A percentile compares a stretch with the other conserved stretches of the same genome.
phyloP scores from a whole-genome alignment of 2,329 filamentous ascomycete species.

The Ceratocystis papillata region DNA sequence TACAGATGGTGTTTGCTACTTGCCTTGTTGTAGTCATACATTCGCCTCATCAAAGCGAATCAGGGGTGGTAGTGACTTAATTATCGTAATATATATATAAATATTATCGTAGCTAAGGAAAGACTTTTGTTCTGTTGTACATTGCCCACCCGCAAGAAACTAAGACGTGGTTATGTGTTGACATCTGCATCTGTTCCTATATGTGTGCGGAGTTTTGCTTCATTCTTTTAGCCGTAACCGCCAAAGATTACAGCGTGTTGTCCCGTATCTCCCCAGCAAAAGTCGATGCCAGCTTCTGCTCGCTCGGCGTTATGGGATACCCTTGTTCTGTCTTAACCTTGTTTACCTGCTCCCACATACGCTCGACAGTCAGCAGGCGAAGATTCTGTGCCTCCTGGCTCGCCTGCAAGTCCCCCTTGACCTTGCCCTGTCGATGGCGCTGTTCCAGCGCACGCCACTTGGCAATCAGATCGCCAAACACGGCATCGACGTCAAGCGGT shows the following conservation, averaged over 20 bases:
- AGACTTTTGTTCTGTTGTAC: no score
- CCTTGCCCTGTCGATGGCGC: slow-evolving; percentile 27
- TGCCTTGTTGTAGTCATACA: no score
- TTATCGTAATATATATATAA: no score
- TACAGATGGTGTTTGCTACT: no score
- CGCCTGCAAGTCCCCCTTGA: slow-evolving; percentile 52
- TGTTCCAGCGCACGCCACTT: slow-evolving; percentile 51
- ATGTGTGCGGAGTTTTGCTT: not conserved
- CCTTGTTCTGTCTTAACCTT: slow-evolving; percentile 64
- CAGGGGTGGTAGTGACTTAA: no score
- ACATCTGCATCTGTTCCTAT: not conserved
- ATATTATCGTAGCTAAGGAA: no score
- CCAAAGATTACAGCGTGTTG: slow-evolving; percentile 17
- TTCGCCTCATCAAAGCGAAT: no score
- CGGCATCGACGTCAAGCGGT: slow-evolving; percentile 57
- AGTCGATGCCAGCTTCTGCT: slow-evolving; percentile 66
- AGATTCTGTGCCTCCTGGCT: slow-evolving; percentile 60
- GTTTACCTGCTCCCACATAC: slow-evolving; percentile 68
- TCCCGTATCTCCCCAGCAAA: slow-evolving; percentile 46
- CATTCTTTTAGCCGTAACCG: no score
- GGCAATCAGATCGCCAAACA: slow-evolving; percentile 66
- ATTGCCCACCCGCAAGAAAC: no score
- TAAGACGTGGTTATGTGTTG: not conserved
- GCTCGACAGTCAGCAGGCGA: slow-evolving; percentile 65
- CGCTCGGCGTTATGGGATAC: slow-evolving; percentile 68